Evolutionary conservation across 2,329 filamentous ascomycete genomes (phyloP).

Genomic region (Metarhizium anisopliae): DNA sequence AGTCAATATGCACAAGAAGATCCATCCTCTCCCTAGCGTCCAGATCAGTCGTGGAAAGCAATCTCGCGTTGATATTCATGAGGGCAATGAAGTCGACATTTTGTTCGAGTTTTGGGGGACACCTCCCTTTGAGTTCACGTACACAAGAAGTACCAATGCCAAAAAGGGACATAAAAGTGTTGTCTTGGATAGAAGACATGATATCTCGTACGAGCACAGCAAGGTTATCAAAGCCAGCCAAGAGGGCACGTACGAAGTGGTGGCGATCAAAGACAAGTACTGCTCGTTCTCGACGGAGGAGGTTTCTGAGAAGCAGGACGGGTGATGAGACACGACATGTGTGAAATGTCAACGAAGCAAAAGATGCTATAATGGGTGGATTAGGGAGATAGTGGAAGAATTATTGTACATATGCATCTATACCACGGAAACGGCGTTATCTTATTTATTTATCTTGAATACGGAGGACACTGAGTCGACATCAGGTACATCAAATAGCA

Average conservation of each 20-base stretch:
- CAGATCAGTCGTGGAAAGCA: constrained; percentile 78
- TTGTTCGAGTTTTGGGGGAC: constrained; percentile 92
- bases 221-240: constrained; percentile 80
- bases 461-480: constrained; percentile 1
- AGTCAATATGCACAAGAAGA: constrained; percentile 69
- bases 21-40: constrained; percentile 88
- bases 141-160: constrained; percentile 81
- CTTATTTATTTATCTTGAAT: constrained; percentile 6
- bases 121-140: constrained; percentile 96
- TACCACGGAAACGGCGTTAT: constrained; percentile 8
- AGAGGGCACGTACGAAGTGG: constrained; percentile 95
- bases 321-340: constrained; percentile 1
- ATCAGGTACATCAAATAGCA: constrained; percentile 2
- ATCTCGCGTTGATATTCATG: constrained; percentile 84
- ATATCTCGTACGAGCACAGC: constrained; percentile 70
- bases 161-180: constrained; percentile 68
- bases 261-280: constrained; percentile 87
- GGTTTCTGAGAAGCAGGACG: constrained; percentile 35
- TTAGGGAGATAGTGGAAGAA: constrained; percentile 9
- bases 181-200: constrained; percentile 84
- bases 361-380: constrained; percentile 6
- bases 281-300: constrained; percentile 78
- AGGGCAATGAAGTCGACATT: constrained; percentile 89
- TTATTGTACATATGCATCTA: constrained; percentile 18
- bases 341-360: constrained; percentile 30